Percentiles rank a stretch among this genome's conserved stretches.
Conservation (phyloP, 2,329 filamentous ascomycete species). For the Neofusicoccum umdonicola region DNA sequence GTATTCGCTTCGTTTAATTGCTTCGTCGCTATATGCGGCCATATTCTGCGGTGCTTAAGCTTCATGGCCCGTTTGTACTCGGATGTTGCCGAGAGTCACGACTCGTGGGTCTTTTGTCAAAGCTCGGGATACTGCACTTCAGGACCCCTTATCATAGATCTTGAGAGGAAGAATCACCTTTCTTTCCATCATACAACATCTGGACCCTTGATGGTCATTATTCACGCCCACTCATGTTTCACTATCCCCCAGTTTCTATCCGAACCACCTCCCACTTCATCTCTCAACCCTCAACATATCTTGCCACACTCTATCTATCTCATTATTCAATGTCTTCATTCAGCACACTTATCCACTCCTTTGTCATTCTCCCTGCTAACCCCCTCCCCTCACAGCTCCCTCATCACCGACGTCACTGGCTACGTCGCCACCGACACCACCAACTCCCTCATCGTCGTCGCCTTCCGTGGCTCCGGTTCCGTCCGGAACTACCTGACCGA, state of each 20-base stretch:
- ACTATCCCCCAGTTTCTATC: not conserved
- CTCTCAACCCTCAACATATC: no score
- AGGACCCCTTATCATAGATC: not conserved
- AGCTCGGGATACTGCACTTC: not conserved
- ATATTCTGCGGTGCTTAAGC: not conserved
- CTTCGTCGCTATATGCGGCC: not conserved
- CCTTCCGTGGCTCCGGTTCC: conserved; percentile 59
- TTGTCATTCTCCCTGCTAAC: not conserved
- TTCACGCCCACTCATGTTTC: not conserved
- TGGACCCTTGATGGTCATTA: not conserved
- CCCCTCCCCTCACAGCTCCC: conserved; percentile 22
- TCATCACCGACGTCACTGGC: conserved; percentile 45
- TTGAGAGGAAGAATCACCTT: no score
- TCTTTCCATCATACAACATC: not conserved
- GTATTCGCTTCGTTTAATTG: not conserved
- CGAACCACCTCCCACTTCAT: no score
- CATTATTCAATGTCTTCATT: no score
- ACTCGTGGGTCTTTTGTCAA: not conserved
- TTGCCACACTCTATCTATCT: no score
- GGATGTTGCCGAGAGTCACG: not conserved
- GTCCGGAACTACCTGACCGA: conserved; percentile 63
- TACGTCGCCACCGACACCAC: conserved; percentile 48
- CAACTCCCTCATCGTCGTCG: conserved; percentile 56
- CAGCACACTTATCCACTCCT: no score
- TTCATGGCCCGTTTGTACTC: not conserved